These are phyloP conservation scores for Ceratocystis ficicola DNA, from an alignment of 2,329 filamentous ascomycete species.

Conservation along the genomic window DNA sequence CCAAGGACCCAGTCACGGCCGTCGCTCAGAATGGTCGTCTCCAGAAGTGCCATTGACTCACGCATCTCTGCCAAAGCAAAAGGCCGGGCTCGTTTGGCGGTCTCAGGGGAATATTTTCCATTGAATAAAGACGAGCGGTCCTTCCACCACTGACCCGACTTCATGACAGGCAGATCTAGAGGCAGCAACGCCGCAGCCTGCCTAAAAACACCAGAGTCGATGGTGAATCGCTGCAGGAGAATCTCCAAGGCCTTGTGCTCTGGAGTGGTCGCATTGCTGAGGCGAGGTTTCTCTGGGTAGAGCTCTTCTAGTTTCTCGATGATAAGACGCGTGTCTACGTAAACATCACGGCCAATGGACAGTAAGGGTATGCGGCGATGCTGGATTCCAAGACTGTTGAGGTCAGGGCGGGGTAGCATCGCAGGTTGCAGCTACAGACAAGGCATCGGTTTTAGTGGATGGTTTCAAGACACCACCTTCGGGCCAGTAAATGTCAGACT, in stretches of 20 bases:
- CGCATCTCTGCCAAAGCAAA: conserved; percentile 46
- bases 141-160: conserved; percentile 45
- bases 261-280: conserved; percentile 32
- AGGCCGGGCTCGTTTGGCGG: conserved; percentile 31
- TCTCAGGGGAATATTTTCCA: conserved; percentile 25
- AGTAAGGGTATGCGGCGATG: conserved; percentile 61
- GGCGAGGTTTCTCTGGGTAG: conserved; percentile 35
- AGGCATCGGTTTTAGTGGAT: not conserved
- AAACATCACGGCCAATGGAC: conserved; percentile 53
- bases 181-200: conserved; percentile 46
- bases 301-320: conserved; percentile 49
- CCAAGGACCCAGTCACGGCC: conserved; percentile 53
- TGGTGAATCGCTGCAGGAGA: conserved; percentile 44
- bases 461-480: not conserved
- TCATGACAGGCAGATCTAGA: conserved; percentile 39
- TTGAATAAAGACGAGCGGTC: conserved; percentile 40
- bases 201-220: conserved; percentile 46
- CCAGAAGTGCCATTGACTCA: conserved; percentile 44
- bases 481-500: not conserved
- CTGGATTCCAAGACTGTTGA: conserved; percentile 46
- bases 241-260: conserved; percentile 25
- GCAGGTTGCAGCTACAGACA: conserved; percentile 49
- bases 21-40: conserved; percentile 51
- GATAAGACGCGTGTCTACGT: conserved; percentile 58
- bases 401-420: conserved; percentile 53